Percentiles rank a stretch among this genome's conserved stretches.
These are phyloP conservation scores for Stephanocyclus meneghinianus DNA, from an alignment of 352 stramenopile genomes.

Conservation along the genomic window DNA sequence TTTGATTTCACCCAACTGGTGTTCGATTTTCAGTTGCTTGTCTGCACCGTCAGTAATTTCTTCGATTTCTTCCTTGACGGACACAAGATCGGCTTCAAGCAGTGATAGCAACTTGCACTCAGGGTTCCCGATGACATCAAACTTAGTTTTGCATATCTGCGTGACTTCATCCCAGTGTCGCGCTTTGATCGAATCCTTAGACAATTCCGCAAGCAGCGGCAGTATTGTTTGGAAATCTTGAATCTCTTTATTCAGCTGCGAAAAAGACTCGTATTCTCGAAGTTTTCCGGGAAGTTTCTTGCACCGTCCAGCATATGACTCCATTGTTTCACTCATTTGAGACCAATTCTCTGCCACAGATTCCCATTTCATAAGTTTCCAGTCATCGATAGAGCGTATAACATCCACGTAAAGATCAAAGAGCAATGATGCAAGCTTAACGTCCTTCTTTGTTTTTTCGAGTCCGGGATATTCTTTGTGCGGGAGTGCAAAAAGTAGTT, in stretches of 20 bases:
- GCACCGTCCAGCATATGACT: constrained; percentile 91
- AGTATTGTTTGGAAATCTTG: constrained; percentile 94
- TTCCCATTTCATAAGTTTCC: constrained; percentile 94
- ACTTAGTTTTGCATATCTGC: constrained; percentile 89
- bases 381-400: constrained; percentile 94
- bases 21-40: constrained; percentile 97
- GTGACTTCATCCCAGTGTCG: constrained; percentile 97
- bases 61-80: constrained; percentile 92
- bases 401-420: constrained; percentile 98
- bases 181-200: constrained; percentile 93
- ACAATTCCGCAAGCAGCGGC: constrained; percentile 93
- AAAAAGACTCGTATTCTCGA: constrained; percentile 96
- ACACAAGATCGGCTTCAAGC: constrained; percentile 85
- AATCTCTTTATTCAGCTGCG: constrained; percentile 94
- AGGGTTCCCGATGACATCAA: constrained; percentile 89
- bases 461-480: constrained; percentile 95
- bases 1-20: constrained; percentile 91
- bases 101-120: constrained; percentile 96
- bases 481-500: constrained; percentile 95
- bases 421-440: constrained; percentile 87
- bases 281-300: constrained; percentile 97
- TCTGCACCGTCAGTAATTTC: constrained; percentile 96
- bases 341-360: constrained; percentile 91
- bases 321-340: constrained; percentile 95
- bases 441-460: constrained; percentile 96